Evolutionary conservation across 768 basidiomycete species (phyloP).

Genomic region (Russula olivacea): DNA sequence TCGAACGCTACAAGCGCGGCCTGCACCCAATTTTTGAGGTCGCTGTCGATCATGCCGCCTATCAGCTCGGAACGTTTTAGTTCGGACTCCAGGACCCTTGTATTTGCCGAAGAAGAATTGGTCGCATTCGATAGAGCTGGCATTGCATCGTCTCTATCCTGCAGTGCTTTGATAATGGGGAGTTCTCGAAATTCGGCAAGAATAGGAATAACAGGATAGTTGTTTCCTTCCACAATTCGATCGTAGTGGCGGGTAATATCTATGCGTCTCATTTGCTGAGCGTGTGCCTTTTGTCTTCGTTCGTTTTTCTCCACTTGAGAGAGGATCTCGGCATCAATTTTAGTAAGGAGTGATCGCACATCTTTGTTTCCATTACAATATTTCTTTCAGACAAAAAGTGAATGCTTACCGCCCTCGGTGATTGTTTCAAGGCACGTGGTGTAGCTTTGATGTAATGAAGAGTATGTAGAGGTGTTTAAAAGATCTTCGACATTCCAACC

Average conservation of each 20-base stretch:
- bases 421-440: conserved; percentile 8
- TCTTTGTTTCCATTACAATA: conserved; percentile 28
- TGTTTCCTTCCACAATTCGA: conserved; percentile 37
- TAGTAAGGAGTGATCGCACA: conserved; percentile 25
- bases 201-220: conserved; percentile 37
- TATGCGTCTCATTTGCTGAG: conserved; percentile 29
- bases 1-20: conserved; percentile 42
- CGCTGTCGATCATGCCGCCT: conserved; percentile 35
- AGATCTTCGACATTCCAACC: conserved; percentile 17
- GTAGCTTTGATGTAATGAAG: conserved; percentile 6
- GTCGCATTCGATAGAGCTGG: neutral
- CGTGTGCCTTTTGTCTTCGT: conserved; percentile 30
- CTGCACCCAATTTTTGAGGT: conserved; percentile 47
- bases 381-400: conserved; percentile 1
- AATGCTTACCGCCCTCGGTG: conserved; percentile 1
- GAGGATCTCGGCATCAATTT: conserved; percentile 32
- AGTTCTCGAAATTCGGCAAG: conserved; percentile 45
- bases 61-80: conserved; percentile 32
- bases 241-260: conserved; percentile 43
- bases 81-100: conserved; percentile 10
- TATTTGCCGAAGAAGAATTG: neutral
- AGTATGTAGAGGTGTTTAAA: conserved; percentile 8
- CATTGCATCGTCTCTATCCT: conserved; percentile 26
- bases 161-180: conserved; percentile 39
- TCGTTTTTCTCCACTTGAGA: conserved; percentile 27